phyloP scores from a whole-genome alignment of 2,329 filamentous ascomycete species.

The Apiospora aurea region DNA sequence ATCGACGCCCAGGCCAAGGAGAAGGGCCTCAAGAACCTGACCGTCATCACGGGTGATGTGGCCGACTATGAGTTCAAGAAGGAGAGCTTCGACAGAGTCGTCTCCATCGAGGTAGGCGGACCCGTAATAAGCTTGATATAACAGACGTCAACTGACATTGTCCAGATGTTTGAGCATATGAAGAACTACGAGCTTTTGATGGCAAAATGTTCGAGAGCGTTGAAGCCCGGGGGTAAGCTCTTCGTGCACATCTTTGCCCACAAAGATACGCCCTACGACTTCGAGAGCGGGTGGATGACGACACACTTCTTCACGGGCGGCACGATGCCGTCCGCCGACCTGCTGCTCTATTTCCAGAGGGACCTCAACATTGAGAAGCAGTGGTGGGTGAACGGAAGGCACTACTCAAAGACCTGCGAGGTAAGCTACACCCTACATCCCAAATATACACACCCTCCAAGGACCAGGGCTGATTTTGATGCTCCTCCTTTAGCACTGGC shows the following conservation, averaged over 20 bases:
- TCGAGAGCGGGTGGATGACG: conserved; percentile 77
- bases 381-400: conserved; percentile 75
- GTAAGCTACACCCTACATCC: conserved; percentile 43
- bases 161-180: conserved; percentile 76
- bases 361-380: conserved; percentile 66
- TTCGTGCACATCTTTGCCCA: conserved; percentile 76
- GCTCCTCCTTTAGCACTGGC: conserved; percentile 58
- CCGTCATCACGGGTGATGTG: conserved; percentile 71
- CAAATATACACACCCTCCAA: not conserved
- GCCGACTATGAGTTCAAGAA: conserved; percentile 69
- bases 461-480: not conserved
- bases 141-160: conserved; percentile 17
- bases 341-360: conserved; percentile 71
- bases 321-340: conserved; percentile 73
- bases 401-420: conserved; percentile 76
- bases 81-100: conserved; percentile 66
- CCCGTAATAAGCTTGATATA: not conserved
- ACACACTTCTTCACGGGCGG: conserved; percentile 77
- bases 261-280: conserved; percentile 71
- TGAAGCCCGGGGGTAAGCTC: conserved; percentile 69
- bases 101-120: conserved; percentile 63
- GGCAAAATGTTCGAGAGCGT: conserved; percentile 64
- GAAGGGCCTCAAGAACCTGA: conserved; percentile 66
- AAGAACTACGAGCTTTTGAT: conserved; percentile 76
- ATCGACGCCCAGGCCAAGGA: conserved; percentile 66